Evolutionary conservation across 495 filamentous ascomycete species (phyloP), one percentile per base, ranked within the genome.

Genomic region (Lophiostoma macrostomum): DNA sequence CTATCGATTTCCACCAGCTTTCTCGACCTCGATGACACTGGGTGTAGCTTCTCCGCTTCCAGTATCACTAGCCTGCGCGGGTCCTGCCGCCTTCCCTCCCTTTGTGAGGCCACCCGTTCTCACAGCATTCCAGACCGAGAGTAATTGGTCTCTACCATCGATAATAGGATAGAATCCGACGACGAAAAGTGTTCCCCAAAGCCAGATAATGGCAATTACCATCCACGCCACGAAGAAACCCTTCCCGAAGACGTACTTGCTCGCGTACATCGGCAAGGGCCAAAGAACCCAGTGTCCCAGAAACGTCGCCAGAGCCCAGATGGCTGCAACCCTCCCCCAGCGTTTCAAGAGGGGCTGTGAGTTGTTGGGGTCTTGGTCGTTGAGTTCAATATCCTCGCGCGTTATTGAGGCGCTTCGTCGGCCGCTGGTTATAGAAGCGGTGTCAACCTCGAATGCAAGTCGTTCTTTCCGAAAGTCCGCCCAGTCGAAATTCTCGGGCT

Each of bases 171-270:
- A 76, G 2, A 76, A 50, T 0, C 74, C 72, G 0, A 74, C 75
- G 0, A 68, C 67, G 12, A 68, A 64, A 34, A 76, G 68, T 4
- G 72, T 71, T 32, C 61, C 58, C 50, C 74, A 77, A 39, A 70
- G 67, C 74, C 74, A 77, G 10, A 75, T 67, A n/a, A 76, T 73
- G 0, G 71, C 65, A 0, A 77, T 70, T 0, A 68, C 71, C 0
- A 67, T 53, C 76, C 76, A 78, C 0, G 69, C 72, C 0, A 60
- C 60, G 56, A 75, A 77, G 56, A 78, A 78, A 8, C 67, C 55
- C 51, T 71, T 72, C 6, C 68, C 56, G 4, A 73, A 64, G 28
- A 73, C 71, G 28, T 68, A 69, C 3, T 68, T 61, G 32, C 18
- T 36, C 11, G 50, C 63, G 47, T 61, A 61, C 51, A 61, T 50